Percentiles rank a stretch among this genome's conserved stretches.
Evolutionary conservation across 1,284 basidiomycete species (phyloP).

Genomic region (Irpex sp.): DNA sequence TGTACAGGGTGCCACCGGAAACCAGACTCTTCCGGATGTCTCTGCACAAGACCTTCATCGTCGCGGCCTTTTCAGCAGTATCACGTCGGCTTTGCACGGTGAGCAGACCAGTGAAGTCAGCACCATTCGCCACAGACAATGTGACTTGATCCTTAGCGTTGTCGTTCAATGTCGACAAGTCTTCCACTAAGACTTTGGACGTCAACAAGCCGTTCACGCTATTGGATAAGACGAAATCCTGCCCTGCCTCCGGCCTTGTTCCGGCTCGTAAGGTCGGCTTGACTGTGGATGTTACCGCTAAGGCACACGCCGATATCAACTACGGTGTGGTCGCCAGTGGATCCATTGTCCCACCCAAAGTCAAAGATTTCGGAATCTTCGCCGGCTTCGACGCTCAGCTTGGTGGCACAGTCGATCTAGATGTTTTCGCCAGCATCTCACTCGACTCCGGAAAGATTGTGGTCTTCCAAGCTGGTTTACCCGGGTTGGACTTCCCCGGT

Average conservation of each 20-base stretch:
- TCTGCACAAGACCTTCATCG: conserved; percentile 20
- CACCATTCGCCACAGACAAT: neutral
- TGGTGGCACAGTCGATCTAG: conserved; percentile 31
- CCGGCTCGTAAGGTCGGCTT: conserved; percentile 28
- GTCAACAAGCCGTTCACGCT: conserved; percentile 34
- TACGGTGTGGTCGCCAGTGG: conserved; percentile 42
- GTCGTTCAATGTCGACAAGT: conserved; percentile 32
- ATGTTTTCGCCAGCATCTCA: conserved; percentile 29
- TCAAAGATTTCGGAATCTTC: conserved; percentile 30
- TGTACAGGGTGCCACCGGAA: conserved; percentile 35
- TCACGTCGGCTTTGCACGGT: conserved; percentile 4
- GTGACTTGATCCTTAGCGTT: conserved; percentile 14
- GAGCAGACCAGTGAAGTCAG: neutral
- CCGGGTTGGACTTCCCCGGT: conserved; percentile 38
- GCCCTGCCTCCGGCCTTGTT: conserved; percentile 27
- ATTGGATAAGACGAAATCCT: conserved; percentile 37
- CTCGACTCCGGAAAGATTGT: conserved; percentile 32
- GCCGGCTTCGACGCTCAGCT: conserved; percentile 22
- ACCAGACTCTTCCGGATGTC: conserved; percentile 26
- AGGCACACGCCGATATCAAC: conserved; percentile 31
- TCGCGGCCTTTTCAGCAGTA: conserved; percentile 11
- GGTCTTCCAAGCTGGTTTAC: conserved; percentile 34
- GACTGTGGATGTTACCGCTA: conserved; percentile 37
- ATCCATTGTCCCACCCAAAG: conserved; percentile 37
- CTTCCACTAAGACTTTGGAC: conserved; percentile 18